Base-by-base conservation (phyloP, 345 rosid species). In the Arabis alpina region DNA sequence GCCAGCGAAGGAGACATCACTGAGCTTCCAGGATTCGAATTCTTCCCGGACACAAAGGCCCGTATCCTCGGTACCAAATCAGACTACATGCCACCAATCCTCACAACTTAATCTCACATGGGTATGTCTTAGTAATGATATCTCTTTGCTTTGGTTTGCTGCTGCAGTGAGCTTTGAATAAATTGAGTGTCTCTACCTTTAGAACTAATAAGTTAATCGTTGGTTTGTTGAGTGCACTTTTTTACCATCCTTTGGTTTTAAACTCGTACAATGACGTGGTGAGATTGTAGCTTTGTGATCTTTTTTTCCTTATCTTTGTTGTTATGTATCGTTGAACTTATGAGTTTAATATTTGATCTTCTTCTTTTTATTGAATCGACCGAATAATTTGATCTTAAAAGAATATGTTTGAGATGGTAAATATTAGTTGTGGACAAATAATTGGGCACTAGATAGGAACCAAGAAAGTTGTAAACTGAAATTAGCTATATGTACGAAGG, bases 21-120 rank as follows among this genome's bases (percentile, higher is more conserved):
- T 2, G 91, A 88, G 70, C 73, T 88, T 23, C 92, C 98, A 0
- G 97, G 97, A 45, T 24, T 59, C 0, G 85, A 87, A 78, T 76
- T 72, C 86, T 92, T 94, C 91, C 99, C 98, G 0, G 99, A 94
- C 77, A 89, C 97, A 4, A 88, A 87, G 76, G 99, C 97, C 47
- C 88, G 85, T 14, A 57, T 94, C 69, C 90, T 94, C 8, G 99
- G 99, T 6, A 12, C 85, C 58, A 89, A 86, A 73, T 89, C 99
- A 10, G 98, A 92, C 79, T 89, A 84, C 80, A 66, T 94, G 60
- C 99, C 99, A 24, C 97, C 98, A 23, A 90, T 89, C 83, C 91
- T 94, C 23, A 92, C 99, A 25, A 94, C 99, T 61, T 91, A 78
- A 73, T 36, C 15, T 61, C 44, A 58, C 40, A 0, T 66, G 12